Conservation (phyloP, 306 rosid species). For the Corylus heterophylla region DNA sequence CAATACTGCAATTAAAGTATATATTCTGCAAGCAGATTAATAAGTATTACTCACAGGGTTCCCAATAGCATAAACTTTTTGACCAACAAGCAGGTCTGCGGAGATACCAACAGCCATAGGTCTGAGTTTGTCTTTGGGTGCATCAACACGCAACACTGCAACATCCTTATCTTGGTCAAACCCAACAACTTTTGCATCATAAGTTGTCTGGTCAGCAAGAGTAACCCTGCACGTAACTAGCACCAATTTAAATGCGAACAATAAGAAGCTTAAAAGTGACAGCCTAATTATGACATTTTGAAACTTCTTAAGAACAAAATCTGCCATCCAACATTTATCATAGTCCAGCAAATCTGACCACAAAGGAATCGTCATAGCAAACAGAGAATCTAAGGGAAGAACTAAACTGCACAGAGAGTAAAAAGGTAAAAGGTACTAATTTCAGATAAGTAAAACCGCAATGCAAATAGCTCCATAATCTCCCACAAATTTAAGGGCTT, state of each 20-base stretch:
- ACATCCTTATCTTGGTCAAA: constrained; percentile 99
- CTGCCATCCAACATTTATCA: background rate
- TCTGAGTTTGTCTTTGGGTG: constrained; percentile 82
- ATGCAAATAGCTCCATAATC: background rate
- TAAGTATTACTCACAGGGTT: constrained; percentile 70
- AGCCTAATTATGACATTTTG: constrained; percentile 14
- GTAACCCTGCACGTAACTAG: constrained; percentile 81
- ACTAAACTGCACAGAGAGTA: background rate
- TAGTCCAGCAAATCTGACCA: background rate
- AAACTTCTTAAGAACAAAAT: constrained; percentile 22
- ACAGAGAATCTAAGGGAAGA: background rate
- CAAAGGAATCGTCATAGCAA: background rate
- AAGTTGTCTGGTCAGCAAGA: constrained; percentile 90
- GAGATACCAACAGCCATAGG: constrained; percentile 91
- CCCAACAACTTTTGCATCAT: constrained; percentile 87
- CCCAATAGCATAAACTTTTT: constrained; percentile 95
- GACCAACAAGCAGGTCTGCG: constrained; percentile 96
- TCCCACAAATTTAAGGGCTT: background rate
- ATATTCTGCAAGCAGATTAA: constrained; percentile 3
- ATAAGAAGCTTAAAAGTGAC: background rate
- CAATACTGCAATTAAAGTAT: background rate
- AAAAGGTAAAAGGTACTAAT: background rate
- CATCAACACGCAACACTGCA: constrained; percentile 83
- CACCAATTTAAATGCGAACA: constrained; percentile 39
- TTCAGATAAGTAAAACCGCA: background rate